Conservation (phyloP, 495 filamentous ascomycete species). For the Recurvomyces mirabilis region DNA sequence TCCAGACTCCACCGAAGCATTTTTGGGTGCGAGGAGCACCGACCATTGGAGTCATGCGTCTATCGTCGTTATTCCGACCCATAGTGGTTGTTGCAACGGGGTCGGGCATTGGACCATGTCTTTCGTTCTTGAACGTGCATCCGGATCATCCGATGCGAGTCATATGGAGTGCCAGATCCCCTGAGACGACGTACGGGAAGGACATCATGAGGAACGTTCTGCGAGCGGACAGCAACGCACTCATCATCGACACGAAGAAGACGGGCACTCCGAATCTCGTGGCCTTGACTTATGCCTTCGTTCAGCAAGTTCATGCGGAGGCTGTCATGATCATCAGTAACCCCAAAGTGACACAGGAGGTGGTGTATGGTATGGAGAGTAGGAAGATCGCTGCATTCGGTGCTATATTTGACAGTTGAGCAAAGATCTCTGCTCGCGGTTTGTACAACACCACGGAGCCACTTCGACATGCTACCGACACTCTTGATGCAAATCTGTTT, state of each 20-base stretch:
- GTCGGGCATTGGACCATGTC: slow-evolving; percentile 65
- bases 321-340: slow-evolving; percentile 71
- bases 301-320: slow-evolving; percentile 50
- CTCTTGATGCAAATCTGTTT: too few relatives aligned
- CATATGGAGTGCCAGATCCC: slow-evolving; percentile 48
- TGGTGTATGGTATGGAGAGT: slow-evolving; percentile 63
- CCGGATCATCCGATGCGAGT: slow-evolving; percentile 41
- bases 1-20: slow-evolving; percentile 46
- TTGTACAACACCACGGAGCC: too few relatives aligned
- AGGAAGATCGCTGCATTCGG: slow-evolving; percentile 63
- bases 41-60: slow-evolving; percentile 60
- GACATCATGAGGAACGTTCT: slow-evolving; percentile 41
- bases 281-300: slow-evolving; percentile 46
- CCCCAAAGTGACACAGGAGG: slow-evolving; percentile 54
- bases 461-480: too few relatives aligned
- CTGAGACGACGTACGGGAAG: slow-evolving; percentile 43
- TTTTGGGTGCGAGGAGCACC: slow-evolving; percentile 46
- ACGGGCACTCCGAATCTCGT: slow-evolving; percentile 43
- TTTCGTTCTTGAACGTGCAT: slow-evolving; percentile 38
- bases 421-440: too few relatives aligned
- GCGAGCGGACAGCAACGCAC: slow-evolving; percentile 40
- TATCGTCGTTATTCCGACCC: slow-evolving; percentile 55
- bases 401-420: slow-evolving; percentile 73
- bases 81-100: slow-evolving; percentile 73
- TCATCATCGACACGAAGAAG: slow-evolving; percentile 44